Evolutionary conservation across 805 yeast species (phyloP), one percentile per base, ranked within the genome.

Genomic region (Zygosaccharomyces kombuchaensis): DNA sequence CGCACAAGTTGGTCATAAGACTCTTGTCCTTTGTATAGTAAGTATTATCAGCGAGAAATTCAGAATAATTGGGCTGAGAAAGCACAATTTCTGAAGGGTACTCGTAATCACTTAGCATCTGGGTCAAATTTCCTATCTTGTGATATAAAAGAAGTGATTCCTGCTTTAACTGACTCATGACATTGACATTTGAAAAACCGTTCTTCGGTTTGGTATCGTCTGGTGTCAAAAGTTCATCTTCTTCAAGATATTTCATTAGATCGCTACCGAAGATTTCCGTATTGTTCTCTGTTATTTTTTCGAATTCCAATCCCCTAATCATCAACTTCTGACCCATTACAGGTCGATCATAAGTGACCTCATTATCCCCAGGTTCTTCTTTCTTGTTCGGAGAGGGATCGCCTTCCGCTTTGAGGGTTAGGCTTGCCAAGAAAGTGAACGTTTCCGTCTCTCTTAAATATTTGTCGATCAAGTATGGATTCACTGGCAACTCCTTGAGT

Each of bases 391-490:
- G 27, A 22, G 29, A 38, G 3, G 52, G 40, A 10, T 47, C 54
- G 6, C 53, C 52, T 9, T 55, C 56, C 17, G 45, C 44, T 13
- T 53, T 53, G 8, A 54, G 45, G 4, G 46, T 31, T 22, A 38
- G 17, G 14, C 40, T 43, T 10, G 50, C 63, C 9, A 82, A 56
- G 30, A 81, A 59, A 42, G 72, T 71, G 6, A 79, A 71, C 38
- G 84, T 70, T 59, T 82, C 81, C 2, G 81, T 78, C 44, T 82
- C 70, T 48, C 84, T 68, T 42, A 80, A 63, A 58, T 76, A 78
- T 55, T 80, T 83, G 55, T 84, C 90, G 48, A 83, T 81, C 37
- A 83, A 67, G 55, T 72, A 83, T 0, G 89, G 89, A 36, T 78
- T 80, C 0, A 82, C 76, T 6, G 88, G 90, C 25, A 82, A 65